Conservation (phyloP, 768 basidiomycete genomes). For the Auriscalpium microsporum region DNA sequence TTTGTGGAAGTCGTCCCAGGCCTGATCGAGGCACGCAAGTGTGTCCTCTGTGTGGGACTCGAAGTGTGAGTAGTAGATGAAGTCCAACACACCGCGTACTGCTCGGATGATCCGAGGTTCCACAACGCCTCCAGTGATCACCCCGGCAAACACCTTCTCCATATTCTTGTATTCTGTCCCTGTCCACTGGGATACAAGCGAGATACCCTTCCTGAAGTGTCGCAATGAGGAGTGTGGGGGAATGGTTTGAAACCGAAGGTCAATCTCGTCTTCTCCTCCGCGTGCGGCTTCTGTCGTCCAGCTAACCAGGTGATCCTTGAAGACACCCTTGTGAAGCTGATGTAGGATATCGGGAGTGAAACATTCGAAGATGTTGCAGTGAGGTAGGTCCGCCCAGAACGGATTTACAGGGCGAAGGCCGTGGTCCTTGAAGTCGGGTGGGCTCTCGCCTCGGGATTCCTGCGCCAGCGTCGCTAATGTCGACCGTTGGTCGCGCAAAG, state of each 20-base stretch:
- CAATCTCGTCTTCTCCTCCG: conserved; percentile 24
- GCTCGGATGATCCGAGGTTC: background rate
- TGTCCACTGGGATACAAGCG: conserved; percentile 32
- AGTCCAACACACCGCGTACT: conserved; percentile 22
- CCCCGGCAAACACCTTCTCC: conserved; percentile 14
- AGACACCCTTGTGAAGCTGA: conserved; percentile 39
- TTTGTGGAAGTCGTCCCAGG: conserved; percentile 28
- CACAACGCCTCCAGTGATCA: background rate
- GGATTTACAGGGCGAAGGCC: conserved; percentile 20
- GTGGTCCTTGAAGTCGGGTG: conserved; percentile 2
- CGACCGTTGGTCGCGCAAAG: conserved; percentile 1
- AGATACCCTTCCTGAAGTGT: conserved; percentile 37
- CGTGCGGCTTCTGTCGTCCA: conserved; percentile 16
- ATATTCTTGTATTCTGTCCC: conserved; percentile 34
- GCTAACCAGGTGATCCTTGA: conserved; percentile 33
- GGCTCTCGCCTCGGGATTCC: background rate
- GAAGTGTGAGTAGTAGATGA: conserved; percentile 30
- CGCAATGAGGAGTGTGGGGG: conserved; percentile 25
- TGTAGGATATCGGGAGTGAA: conserved; percentile 37
- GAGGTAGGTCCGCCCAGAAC: conserved; percentile 27
- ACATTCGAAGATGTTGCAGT: conserved; percentile 26
- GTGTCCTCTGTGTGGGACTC: conserved; percentile 23
- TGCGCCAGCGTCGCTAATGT: no score
- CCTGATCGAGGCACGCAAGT: conserved; percentile 19
- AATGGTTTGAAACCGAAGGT: conserved; percentile 27